Conservation (phyloP, 441 rosid genomes). For the Corymbia calophylla region DNA sequence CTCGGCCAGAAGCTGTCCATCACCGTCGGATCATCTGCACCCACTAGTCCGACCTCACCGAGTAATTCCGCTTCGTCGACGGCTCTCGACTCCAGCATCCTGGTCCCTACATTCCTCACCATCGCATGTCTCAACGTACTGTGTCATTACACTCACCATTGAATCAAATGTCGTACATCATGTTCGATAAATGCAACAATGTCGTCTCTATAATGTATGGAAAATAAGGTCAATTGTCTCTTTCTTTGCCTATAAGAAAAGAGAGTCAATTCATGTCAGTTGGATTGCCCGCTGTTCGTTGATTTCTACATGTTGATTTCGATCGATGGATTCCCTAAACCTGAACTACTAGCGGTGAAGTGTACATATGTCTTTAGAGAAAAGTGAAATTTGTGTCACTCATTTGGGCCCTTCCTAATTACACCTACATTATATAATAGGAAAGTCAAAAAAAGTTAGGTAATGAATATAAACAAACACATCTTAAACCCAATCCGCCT, state of each 20-base stretch:
- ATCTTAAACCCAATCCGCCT: neutral
- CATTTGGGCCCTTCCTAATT: neutral
- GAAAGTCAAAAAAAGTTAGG: neutral
- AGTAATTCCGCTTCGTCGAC: neutral
- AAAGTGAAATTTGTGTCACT: neutral
- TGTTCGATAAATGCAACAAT: neutral
- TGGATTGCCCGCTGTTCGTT: neutral
- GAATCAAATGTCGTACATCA: neutral
- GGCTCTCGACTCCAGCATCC: neutral
- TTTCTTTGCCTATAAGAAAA: neutral
- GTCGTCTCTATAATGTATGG: neutral
- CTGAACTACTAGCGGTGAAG: neutral
- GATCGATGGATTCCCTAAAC: neutral
- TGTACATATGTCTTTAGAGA: neutral
- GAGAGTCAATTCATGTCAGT: neutral
- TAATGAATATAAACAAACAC: neutral
- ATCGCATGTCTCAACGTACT: neutral
- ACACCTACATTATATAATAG: neutral
- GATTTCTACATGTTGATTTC: neutral
- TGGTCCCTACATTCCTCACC: neutral
- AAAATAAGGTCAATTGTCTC: neutral
- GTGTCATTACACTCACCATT: neutral
- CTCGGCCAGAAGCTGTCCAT: slow-evolving; percentile 1
- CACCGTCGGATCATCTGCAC: neutral
- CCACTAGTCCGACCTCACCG: neutral